Percentiles rank a stretch among this genome's conserved stretches.
Conservation (phyloP, 2,329 filamentous ascomycete genomes). For the Aureobasidium namibiae region DNA sequence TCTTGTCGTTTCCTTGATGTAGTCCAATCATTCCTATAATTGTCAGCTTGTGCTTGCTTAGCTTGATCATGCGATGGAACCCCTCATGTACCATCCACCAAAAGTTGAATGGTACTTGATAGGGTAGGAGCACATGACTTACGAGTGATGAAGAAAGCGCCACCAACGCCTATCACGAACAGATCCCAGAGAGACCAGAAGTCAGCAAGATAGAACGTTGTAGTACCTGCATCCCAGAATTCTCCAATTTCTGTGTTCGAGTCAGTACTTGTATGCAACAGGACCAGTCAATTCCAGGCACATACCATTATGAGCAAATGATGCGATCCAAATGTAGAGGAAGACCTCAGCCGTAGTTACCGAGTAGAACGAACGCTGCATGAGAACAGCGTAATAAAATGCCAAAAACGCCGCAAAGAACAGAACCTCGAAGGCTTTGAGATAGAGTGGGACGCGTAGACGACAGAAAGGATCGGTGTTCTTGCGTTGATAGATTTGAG, state of each 20-base stretch:
- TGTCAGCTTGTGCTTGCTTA: not conserved
- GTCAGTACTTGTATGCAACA: not conserved
- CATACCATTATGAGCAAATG: constrained; percentile 76
- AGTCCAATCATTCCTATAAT: constrained; percentile 45
- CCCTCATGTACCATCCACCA: not conserved
- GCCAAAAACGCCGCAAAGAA: constrained; percentile 71
- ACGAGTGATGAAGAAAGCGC: constrained; percentile 62
- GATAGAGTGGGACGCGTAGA: constrained; percentile 70
- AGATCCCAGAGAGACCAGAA: constrained; percentile 65
- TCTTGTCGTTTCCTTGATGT: constrained; percentile 47
- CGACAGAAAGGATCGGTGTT: constrained; percentile 66
- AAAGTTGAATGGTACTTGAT: not conserved
- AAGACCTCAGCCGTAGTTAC: constrained; percentile 63
- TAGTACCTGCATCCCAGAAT: constrained; percentile 75
- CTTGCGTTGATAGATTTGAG: constrained; percentile 63
- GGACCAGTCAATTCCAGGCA: not conserved
- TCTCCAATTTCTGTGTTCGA: constrained; percentile 50
- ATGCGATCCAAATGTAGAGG: constrained; percentile 77
- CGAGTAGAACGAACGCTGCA: constrained; percentile 53
- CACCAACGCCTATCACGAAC: constrained; percentile 26
- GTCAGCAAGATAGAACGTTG: constrained; percentile 75
- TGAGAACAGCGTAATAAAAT: constrained; percentile 79
- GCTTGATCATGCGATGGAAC: not conserved
- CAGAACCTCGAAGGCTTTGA: constrained; percentile 74
- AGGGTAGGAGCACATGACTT: constrained; percentile 29